Evolutionary conservation across 208 protist species (phyloP).

Genomic region (Trypanosoma brucei): DNA sequence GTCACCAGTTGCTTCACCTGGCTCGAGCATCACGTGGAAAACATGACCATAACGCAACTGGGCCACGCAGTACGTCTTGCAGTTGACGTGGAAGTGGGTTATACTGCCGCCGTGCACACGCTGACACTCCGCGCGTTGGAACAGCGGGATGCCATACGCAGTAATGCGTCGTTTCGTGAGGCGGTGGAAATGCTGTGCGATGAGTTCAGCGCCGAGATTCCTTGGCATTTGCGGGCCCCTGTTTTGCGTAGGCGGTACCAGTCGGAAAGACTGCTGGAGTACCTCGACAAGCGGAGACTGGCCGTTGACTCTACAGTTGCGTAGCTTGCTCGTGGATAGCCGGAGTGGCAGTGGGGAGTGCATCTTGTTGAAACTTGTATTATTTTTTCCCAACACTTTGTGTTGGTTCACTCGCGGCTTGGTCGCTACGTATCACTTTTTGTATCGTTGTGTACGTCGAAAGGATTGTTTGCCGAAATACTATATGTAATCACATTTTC

Average conservation of each 20-base stretch:
- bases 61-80: constrained; percentile 48
- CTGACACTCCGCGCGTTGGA: constrained; percentile 73
- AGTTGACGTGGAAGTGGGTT: constrained; percentile 82
- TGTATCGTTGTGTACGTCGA: background rate
- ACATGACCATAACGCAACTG: constrained; percentile 47
- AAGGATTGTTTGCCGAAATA: background rate
- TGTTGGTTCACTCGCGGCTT: background rate
- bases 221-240: constrained; percentile 34
- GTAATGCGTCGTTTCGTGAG: constrained; percentile 27
- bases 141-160: constrained; percentile 50
- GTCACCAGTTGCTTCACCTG: constrained; percentile 48
- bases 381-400: too few species aligned
- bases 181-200: constrained; percentile 71
- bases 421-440: background rate
- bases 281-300: constrained; percentile 14
- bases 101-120: constrained; percentile 45
- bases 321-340: too few species aligned
- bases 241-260: constrained; percentile 49
- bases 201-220: constrained; percentile 74
- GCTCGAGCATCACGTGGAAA: constrained; percentile 48
- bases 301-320: too few species aligned
- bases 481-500: background rate
- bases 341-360: too few species aligned
- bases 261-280: constrained; percentile 30
- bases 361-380: too few species aligned